Evolutionary conservation across 768 basidiomycete species (phyloP).

Genomic region (Boletus bicolor): DNA sequence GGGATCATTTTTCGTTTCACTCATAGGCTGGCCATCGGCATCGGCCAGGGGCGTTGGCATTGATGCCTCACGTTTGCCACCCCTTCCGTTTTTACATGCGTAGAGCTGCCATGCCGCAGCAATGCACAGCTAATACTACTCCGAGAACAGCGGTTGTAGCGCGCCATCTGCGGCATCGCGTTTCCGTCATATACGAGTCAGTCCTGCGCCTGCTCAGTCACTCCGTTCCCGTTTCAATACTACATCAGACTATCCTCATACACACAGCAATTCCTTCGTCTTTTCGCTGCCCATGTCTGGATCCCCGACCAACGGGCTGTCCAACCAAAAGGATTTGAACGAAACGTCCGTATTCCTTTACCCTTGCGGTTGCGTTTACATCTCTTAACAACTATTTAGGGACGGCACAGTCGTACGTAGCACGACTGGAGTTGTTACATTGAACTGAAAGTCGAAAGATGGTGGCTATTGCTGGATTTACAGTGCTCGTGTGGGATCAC

Average conservation of each 20-base stretch:
- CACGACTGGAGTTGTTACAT: background rate
- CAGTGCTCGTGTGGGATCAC: conserved; percentile 49
- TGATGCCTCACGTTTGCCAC: background rate
- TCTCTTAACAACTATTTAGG: background rate
- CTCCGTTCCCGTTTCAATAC: background rate
- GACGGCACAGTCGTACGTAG: conserved; percentile 9
- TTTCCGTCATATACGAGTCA: background rate
- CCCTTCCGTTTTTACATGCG: background rate
- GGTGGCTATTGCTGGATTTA: conserved; percentile 50
- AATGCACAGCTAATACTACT: background rate
- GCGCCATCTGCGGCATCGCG: background rate
- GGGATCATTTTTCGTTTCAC: no score
- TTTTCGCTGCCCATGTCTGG: conserved; percentile 3
- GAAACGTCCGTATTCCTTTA: conserved; percentile 1
- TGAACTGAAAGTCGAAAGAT: conserved; percentile 34
- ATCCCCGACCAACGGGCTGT: background rate
- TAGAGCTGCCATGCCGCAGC: background rate
- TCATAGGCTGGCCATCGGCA: no score
- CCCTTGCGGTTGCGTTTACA: background rate
- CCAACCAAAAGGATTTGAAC: background rate
- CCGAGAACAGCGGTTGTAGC: background rate
- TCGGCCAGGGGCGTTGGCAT: background rate
- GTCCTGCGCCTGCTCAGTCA: background rate
- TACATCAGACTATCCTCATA: background rate
- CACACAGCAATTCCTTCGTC: background rate